These are phyloP conservation scores for Chenopodium quinoa DNA, from an alignment of 148 eudicot species.

Conservation along the genomic window DNA sequence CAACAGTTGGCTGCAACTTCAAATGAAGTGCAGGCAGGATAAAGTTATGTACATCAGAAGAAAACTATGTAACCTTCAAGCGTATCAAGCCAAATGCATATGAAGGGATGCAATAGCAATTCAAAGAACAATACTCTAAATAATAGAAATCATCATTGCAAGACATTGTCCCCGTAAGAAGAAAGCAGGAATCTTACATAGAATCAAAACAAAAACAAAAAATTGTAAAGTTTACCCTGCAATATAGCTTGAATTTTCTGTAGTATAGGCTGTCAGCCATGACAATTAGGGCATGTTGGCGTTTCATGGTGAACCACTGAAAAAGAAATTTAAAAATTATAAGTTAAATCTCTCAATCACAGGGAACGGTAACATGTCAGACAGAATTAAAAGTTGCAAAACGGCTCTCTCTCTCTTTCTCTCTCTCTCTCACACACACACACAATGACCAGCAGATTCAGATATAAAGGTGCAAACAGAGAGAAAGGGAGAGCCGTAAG, in stretches of 20 bases:
- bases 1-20: background rate
- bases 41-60: background rate
- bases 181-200: background rate
- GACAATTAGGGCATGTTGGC: constrained; percentile 53
- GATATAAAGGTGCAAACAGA: too few relatives aligned
- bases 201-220: constrained; percentile 18
- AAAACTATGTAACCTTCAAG: background rate
- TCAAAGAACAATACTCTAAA: background rate
- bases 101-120: background rate
- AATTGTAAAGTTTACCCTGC: constrained; percentile 46
- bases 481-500: too few relatives aligned
- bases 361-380: background rate
- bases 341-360: background rate
- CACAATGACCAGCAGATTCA: too few relatives aligned
- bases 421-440: too few relatives aligned
- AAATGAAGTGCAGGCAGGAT: background rate
- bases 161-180: background rate
- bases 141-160: background rate
- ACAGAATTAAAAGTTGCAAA: background rate
- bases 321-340: background rate
- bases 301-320: constrained; percentile 66
- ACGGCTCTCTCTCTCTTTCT: too few relatives aligned
- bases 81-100: background rate
- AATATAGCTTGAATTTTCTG: constrained; percentile 49
- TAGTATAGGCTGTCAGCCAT: constrained; percentile 59